These are phyloP conservation scores for Cystobasidium ongulense DNA, from an alignment of 768 basidiomycete species.

Conservation along the genomic window DNA sequence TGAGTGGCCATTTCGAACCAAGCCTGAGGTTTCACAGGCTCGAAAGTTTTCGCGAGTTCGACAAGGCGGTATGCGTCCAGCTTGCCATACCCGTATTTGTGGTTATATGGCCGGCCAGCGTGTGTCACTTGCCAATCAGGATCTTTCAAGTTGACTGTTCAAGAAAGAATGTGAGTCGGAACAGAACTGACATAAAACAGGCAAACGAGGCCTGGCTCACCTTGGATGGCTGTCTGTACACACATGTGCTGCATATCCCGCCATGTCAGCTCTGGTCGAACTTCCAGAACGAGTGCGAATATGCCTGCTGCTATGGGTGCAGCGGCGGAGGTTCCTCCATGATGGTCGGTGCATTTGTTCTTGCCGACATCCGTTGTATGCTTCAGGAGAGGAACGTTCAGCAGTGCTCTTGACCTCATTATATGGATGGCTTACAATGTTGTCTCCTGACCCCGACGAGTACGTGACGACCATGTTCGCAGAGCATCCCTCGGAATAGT, in stretches of 20 bases:
- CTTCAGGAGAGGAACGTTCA: constrained; percentile 48
- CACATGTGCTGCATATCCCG: constrained; percentile 88
- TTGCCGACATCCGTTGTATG: constrained; percentile 89
- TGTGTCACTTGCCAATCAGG: constrained; percentile 87
- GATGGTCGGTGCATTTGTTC: constrained; percentile 66
- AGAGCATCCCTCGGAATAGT: constrained; percentile 94
- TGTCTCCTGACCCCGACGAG: constrained; percentile 84
- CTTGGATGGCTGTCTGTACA: constrained; percentile 60
- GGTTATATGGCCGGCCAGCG: constrained; percentile 60
- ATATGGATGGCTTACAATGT: constrained; percentile 70
- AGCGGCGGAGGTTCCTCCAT: constrained; percentile 96
- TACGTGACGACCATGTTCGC: constrained; percentile 96
- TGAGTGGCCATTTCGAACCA: constrained; percentile 58
- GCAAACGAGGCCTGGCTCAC: background rate
- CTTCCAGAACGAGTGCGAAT: constrained; percentile 78
- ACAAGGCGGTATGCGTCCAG: constrained; percentile 77
- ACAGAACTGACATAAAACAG: too few relatives aligned
- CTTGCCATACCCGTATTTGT: constrained; percentile 93
- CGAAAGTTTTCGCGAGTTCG: constrained; percentile 69
- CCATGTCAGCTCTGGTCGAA: constrained; percentile 89
- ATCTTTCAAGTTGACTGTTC: constrained; percentile 67
- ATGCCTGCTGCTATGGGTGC: constrained; percentile 94
- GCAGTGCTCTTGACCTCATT: background rate
- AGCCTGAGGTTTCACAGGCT: constrained; percentile 83
- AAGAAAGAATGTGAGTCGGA: background rate